A percentile compares a stretch with the other conserved stretches of the same genome.
phyloP scores from a whole-genome alignment of 108 stramenopile genomes.

The Pseudonitzschia delicatissima region DNA sequence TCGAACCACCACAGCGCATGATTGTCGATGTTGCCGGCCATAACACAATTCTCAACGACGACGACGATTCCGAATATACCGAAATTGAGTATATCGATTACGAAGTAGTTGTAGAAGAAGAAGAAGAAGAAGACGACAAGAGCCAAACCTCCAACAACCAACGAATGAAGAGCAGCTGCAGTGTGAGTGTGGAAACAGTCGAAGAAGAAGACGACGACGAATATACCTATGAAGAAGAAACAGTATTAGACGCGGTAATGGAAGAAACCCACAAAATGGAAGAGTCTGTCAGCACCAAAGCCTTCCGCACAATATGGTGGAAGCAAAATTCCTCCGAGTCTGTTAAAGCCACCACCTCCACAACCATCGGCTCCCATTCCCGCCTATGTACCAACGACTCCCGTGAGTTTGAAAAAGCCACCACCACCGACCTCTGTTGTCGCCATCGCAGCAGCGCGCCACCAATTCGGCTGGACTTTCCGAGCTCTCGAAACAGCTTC shows the following conservation, averaged over 20 bases:
- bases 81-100: neutral
- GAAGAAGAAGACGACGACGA: conserved; percentile 9
- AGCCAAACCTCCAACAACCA: no score
- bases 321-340: no score
- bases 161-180: no score
- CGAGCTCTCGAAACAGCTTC: conserved; percentile 71
- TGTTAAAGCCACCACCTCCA: no score
- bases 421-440: neutral
- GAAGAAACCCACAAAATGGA: no score
- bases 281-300: no score
- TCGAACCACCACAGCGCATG: no score
- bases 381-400: neutral
- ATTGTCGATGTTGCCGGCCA: no score
- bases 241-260: neutral
- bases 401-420: neutral
- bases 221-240: conserved; percentile 10
- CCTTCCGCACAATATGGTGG: no score
- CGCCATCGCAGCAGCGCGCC: conserved; percentile 26
- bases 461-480: conserved; percentile 44
- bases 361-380: no score
- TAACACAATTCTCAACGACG: neutral
- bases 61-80: neutral
- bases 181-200: neutral
- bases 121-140: neutral
- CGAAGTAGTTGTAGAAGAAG: neutral